Evolutionary conservation across 176 grass and related monocot species (phyloP).

Genomic region (Triticum aestivum): DNA sequence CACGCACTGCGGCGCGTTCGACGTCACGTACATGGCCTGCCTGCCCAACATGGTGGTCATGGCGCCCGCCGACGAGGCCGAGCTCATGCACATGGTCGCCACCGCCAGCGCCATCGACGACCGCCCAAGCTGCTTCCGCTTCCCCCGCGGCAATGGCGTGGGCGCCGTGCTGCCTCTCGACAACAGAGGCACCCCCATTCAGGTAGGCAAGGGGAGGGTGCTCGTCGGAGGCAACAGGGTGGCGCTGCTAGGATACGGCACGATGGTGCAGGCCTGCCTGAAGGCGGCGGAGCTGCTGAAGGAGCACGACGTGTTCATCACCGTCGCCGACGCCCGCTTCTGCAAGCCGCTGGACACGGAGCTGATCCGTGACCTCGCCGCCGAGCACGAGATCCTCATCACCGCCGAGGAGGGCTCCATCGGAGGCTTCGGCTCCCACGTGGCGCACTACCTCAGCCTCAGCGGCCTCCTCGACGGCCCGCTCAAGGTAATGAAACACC

Average conservation of each 20-base stretch:
- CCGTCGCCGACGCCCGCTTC: slow-evolving; percentile 80
- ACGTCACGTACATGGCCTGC: slow-evolving; percentile 91
- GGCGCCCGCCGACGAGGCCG: slow-evolving; percentile 86
- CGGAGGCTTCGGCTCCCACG: slow-evolving; percentile 86
- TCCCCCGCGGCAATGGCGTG: slow-evolving; percentile 81
- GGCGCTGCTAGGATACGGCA: slow-evolving; percentile 78
- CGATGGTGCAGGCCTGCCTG: slow-evolving; percentile 81
- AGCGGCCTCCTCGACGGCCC: slow-evolving; percentile 72
- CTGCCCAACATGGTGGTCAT: slow-evolving; percentile 98
- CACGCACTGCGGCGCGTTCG: slow-evolving; percentile 94
- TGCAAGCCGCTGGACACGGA: slow-evolving; percentile 83
- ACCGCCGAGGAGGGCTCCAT: slow-evolving; percentile 87
- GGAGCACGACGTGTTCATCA: slow-evolving; percentile 61
- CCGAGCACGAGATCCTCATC: slow-evolving; percentile 81
- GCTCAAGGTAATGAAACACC: slow-evolving; percentile 53
- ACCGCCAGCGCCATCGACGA: slow-evolving; percentile 85
- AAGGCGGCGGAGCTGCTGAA: slow-evolving; percentile 65
- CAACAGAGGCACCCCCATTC: slow-evolving; percentile 40
- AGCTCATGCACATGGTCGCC: slow-evolving; percentile 98
- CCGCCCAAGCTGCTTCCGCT: slow-evolving; percentile 81
- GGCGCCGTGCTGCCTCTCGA: slow-evolving; percentile 51
- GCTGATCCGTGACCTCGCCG: slow-evolving; percentile 57
- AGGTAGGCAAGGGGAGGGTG: slow-evolving; percentile 77
- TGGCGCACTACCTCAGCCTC: slow-evolving; percentile 74
- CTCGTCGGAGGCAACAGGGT: slow-evolving; percentile 66